Percentiles rank a stretch among this genome's conserved stretches.
Evolutionary conservation across 768 basidiomycete species (phyloP).

Genomic region (Neoboletus magnificus): DNA sequence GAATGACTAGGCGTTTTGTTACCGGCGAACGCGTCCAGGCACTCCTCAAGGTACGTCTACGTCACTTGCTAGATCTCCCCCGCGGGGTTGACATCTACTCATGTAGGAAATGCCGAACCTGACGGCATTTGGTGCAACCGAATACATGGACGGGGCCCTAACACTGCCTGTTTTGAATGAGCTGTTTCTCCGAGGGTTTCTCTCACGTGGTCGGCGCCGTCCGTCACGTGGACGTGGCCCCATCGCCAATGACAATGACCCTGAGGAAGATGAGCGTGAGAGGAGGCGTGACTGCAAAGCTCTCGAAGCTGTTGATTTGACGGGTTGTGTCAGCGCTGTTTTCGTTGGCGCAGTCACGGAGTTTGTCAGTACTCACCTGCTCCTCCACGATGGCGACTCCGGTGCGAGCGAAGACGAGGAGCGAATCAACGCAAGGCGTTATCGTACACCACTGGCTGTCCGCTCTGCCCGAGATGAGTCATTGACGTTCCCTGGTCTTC

Average conservation of each 20-base stretch:
- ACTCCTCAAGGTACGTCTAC: slow-evolving; percentile 61
- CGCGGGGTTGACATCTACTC: not conserved
- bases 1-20: slow-evolving; percentile 86
- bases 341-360: slow-evolving; percentile 85
- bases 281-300: slow-evolving; percentile 70
- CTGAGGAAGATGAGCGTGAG: slow-evolving; percentile 75
- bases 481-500: slow-evolving; percentile 63
- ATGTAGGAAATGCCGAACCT: slow-evolving; percentile 85
- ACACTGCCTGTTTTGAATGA: slow-evolving; percentile 84
- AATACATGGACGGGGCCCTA: slow-evolving; percentile 96
- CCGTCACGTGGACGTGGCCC: slow-evolving; percentile 61
- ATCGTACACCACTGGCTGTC: slow-evolving; percentile 33
- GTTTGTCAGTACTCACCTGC: slow-evolving; percentile 69
- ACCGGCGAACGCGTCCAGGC: slow-evolving; percentile 82
- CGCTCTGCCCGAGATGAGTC: slow-evolving; percentile 45
- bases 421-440: slow-evolving; percentile 29
- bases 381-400: slow-evolving; percentile 39
- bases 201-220: slow-evolving; percentile 66
- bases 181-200: slow-evolving; percentile 80
- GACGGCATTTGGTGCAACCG: slow-evolving; percentile 87
- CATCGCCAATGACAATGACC: slow-evolving; percentile 49
- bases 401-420: slow-evolving; percentile 43
- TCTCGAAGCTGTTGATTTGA: slow-evolving; percentile 87
- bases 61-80: slow-evolving; percentile 1
- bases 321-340: slow-evolving; percentile 89